These are phyloP conservation scores for Linnemannia hyalina DNA, from an alignment of 192 early-diverging fungal genomes.

Conservation along the genomic window DNA sequence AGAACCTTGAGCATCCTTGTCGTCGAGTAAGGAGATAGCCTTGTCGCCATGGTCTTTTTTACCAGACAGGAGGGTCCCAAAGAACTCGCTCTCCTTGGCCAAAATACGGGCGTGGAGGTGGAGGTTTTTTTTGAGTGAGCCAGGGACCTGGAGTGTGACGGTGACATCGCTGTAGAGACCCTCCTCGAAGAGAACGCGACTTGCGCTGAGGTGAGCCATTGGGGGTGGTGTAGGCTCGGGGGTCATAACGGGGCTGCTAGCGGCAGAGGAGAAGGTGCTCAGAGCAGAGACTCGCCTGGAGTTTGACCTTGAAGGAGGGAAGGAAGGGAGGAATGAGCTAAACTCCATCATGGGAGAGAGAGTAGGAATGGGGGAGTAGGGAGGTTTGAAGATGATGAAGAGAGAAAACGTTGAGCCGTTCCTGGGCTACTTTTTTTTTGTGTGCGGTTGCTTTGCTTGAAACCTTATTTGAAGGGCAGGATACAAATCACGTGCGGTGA, in stretches of 20 bases:
- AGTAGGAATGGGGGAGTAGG: background rate
- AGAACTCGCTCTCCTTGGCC: constrained; percentile 50
- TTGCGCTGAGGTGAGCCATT: constrained; percentile 52
- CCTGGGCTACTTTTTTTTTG: background rate
- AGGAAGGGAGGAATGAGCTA: constrained; percentile 48
- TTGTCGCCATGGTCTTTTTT: constrained; percentile 29
- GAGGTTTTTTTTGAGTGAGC: constrained; percentile 37
- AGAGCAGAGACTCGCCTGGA: constrained; percentile 42
- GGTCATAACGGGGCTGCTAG: constrained; percentile 23
- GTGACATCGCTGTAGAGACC: constrained; percentile 51
- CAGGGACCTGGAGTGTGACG: constrained; percentile 34
- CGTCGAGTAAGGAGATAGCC: constrained; percentile 29
- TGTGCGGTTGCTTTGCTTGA: background rate
- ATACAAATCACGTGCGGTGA: background rate
- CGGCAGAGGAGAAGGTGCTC: constrained; percentile 32
- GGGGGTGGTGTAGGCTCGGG: constrained; percentile 35
- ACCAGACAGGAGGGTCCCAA: constrained; percentile 27
- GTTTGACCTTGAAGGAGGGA: constrained; percentile 49
- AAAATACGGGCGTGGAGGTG: constrained; percentile 39
- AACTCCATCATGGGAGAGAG: constrained; percentile 31
- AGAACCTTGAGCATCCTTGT: constrained; percentile 21
- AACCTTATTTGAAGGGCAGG: background rate
- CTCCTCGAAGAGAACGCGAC: constrained; percentile 50
- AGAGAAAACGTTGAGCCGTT: background rate
- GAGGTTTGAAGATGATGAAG: constrained; percentile 2